Evolutionary conservation across 140 eudicot species (phyloP), one percentile per base, ranked within the genome.

Genomic region (Senecio squalidus): DNA sequence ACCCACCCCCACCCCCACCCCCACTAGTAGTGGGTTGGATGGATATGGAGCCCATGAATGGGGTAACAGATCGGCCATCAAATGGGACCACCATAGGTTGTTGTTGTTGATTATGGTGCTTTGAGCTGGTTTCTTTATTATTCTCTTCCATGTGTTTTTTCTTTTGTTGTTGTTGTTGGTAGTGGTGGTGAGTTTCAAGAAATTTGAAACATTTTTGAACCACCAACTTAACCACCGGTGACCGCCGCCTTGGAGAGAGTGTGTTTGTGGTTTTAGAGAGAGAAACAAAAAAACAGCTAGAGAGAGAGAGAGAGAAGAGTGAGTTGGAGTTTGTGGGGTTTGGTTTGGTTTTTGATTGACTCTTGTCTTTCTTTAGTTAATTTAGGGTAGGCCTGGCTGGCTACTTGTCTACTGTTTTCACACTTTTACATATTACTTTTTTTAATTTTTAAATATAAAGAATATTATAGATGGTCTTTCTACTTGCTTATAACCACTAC

Each of bases 281-380:
- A 70, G 79, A 68, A 47, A 66, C 11, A 63, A 47, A 51, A 49
- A 63, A 5, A 52, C 39, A 52, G 49, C 59, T 65, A 64, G 70
- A 61, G 55, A 65, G 67, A 54, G 69, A 62, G 44, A 74, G 55
- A 65, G 63, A 73, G 75, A 52, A 41, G 69, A 68, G 66, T 58
- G 67, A 72, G 67, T 66, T 63, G 76, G 76, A 78, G 79, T 68
- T 79, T 76, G 92, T 84, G 81, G 81, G 84, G 84, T 66, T 69
- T 45, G 18, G 57, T 60, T 62, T 67, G 72, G 63, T 69, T 80
- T 74, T 53, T 67, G 78, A 80, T 80, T 84, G 88, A 84, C 88
- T 72, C 82, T 63, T 77, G 85, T 84, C 82, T 80, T 75, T 64
- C 72, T 55, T 18, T 39, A 38, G 54, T 56, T 34, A 49, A n/a